Conservation (phyloP, 2,329 filamentous ascomycete species). For the Penicillium sp. region DNA sequence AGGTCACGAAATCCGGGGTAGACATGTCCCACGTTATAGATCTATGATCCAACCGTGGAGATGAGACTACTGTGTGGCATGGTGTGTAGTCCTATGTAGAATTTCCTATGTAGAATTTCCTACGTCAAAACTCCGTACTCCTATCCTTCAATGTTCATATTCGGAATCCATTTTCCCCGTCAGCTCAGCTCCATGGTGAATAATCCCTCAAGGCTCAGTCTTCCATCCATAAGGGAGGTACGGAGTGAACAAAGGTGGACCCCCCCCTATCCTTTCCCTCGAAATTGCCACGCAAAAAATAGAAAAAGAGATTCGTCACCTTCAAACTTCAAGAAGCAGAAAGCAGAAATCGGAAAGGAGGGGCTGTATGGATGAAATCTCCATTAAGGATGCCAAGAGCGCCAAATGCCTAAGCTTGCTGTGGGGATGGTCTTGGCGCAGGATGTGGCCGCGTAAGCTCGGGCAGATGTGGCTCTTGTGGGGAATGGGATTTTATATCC, state of each 20-base stretch:
- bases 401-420: constrained; percentile 28
- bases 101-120: no score
- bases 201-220: constrained; percentile 1
- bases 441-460: constrained; percentile 26
- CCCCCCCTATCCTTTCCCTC: constrained; percentile 5
- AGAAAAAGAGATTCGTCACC: constrained; percentile 8
- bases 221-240: not conserved
- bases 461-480: constrained; percentile 14
- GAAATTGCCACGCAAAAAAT: constrained; percentile 11
- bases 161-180: not conserved
- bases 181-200: no score
- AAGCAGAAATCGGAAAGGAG: constrained; percentile 3
- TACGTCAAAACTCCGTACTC: no score
- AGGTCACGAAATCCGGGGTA: constrained; percentile 4
- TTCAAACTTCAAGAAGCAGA: not conserved
- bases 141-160: no score
- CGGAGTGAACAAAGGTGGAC: no score
- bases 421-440: constrained; percentile 22
- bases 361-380: not conserved
- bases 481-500: constrained; percentile 8
- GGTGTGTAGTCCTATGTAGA: no score
- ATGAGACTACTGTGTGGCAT: no score
- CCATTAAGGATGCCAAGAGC: constrained; percentile 16
- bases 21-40: not conserved
- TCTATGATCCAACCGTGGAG: not conserved